These are phyloP conservation scores for Sugiyamaella pinicola DNA, from an alignment of 1,139 yeast genomes.

Conservation along the genomic window DNA sequence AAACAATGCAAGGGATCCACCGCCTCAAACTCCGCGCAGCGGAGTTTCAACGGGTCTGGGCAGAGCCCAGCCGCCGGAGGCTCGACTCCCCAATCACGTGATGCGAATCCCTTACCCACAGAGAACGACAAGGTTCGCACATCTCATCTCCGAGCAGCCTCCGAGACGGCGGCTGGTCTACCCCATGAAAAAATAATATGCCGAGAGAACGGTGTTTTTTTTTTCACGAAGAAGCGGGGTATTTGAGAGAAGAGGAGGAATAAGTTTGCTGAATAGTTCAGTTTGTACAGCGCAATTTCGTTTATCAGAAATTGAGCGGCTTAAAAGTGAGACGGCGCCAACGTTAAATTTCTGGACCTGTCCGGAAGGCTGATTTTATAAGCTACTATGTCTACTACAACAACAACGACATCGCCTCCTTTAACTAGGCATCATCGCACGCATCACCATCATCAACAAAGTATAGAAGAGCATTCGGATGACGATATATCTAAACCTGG, in stretches of 20 bases:
- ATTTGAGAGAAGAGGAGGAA: too few species aligned
- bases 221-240: background rate
- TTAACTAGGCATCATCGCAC: background rate
- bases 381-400: background rate
- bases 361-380: too few species aligned
- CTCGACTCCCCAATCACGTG: too few species aligned
- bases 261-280: too few species aligned
- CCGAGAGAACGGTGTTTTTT: too few species aligned
- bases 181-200: too few species aligned
- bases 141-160: background rate
- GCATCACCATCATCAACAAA: background rate
- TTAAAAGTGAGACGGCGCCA: background rate
- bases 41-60: too few species aligned
- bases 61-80: too few species aligned
- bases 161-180: background rate
- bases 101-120: too few species aligned
- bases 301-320: conserved; percentile 2
- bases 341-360: background rate
- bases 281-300: background rate
- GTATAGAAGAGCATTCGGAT: conserved; percentile 10
- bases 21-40: too few species aligned
- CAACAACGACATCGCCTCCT: background rate
- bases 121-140: too few species aligned
- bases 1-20: too few species aligned
- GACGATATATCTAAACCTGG: conserved; percentile 7